A percentile compares a stretch with the other conserved stretches of the same genome.
phyloP scores from a whole-genome alignment of 1,139 yeast species.

The Magnusiomyces clavatus region DNA sequence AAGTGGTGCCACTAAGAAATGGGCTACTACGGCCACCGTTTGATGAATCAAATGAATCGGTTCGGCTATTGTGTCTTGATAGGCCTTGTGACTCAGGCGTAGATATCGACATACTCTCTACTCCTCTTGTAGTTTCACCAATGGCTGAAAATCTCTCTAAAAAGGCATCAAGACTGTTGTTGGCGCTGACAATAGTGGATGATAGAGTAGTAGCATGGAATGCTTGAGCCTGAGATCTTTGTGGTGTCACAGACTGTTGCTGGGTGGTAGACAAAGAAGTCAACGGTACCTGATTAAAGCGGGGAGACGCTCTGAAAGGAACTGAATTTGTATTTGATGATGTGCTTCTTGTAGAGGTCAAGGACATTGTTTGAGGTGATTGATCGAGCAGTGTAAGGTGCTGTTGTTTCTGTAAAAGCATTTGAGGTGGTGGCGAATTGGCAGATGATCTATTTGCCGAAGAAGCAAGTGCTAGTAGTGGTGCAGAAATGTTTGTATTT shows the following conservation, averaged over 20 bases:
- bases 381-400: background rate
- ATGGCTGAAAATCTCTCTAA: slow-evolving; percentile 55
- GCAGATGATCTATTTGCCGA: background rate
- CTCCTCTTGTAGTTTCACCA: slow-evolving; percentile 73
- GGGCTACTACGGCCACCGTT: slow-evolving; percentile 7
- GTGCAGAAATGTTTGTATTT: too few species aligned
- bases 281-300: background rate
- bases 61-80: background rate
- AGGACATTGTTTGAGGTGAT: background rate
- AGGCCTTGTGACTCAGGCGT: slow-evolving; percentile 6
- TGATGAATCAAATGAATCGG: background rate
- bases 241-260: background rate
- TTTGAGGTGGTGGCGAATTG: background rate
- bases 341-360: background rate
- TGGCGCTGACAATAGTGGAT: background rate
- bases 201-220: background rate
- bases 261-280: background rate
- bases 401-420: background rate
- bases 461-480: background rate
- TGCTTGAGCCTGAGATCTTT: background rate
- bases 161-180: slow-evolving; percentile 2
- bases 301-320: background rate
- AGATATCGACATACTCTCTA: slow-evolving; percentile 41
- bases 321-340: background rate
- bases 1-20: background rate